Evolutionary conservation across 2,329 filamentous ascomycete genomes (phyloP), one percentile per base, ranked within the genome.

Genomic region (Dactylellina cionopaga): DNA sequence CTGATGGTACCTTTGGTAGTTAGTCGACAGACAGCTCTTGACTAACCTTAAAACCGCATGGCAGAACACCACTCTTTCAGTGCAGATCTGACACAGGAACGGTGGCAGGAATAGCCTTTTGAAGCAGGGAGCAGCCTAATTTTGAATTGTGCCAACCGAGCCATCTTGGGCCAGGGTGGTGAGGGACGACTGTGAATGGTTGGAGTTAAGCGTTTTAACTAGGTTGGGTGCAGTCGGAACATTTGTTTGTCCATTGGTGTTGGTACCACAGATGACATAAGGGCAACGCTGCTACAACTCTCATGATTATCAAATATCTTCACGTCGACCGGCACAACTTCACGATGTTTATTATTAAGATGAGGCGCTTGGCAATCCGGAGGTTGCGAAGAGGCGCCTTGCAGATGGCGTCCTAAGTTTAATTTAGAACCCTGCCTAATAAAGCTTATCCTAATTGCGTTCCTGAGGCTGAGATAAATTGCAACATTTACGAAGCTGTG

Each of bases 291-390:
- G 13, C 33, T 51, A 17, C 22, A 27, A 54, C n/a, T 24, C 17
- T 64, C n/a, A 47, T 46, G 59, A 64, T 64, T 64, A 64, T 64
- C 35, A 39, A 64, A 64, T 27, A 64, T 52, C 58, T n/a, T n/a
- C n/a, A n/a, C n/a, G n/a, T n/a, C n/a, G 27, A 22, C 33, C 59
- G 35, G 3, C 47, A 25, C 39, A 31, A 55, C 59, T 55, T 64
- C 59, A 39, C 31, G 7, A 22, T 47, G 31, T 19, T 15, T 24
- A 33, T 41, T 10, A 15, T 10, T 5, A 49, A 44, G 3, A 44
- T 15, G 15, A 54, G 29, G 25, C 19, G 13, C 44, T 63, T 52
- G 47, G 46, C 59, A 15, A 9, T 13, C 35, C 56, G 56, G 56
- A 51, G 59, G 5, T 17, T 22, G 35, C 35, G 58, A 63, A 39